A percentile compares a stretch with the other conserved stretches of the same genome.
phyloP scores from a whole-genome alignment of 495 filamentous ascomycete genomes.

The Lindgomyces ingoldianus region DNA sequence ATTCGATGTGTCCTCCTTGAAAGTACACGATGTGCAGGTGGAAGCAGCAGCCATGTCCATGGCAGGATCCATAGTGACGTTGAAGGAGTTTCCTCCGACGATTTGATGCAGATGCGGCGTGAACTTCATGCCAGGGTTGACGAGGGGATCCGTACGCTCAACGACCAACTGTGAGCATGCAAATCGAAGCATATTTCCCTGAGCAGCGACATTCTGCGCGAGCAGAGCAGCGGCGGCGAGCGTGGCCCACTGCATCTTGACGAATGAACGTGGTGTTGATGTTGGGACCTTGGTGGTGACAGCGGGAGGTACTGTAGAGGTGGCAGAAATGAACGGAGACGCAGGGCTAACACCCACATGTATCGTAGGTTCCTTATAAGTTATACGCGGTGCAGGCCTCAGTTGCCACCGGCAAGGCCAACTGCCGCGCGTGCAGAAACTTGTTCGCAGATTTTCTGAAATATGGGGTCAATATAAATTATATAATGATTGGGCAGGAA shows the following conservation, averaged over 20 bases:
- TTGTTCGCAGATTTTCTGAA: conserved; percentile 24
- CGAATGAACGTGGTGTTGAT: conserved; percentile 21
- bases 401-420: conserved; percentile 18
- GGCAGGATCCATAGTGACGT: conserved; percentile 40
- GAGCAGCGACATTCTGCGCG: conserved; percentile 51
- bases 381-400: conserved; percentile 6
- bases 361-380: conserved; percentile 29
- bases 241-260: conserved; percentile 55
- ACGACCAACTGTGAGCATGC: conserved; percentile 60
- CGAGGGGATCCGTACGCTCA: conserved; percentile 35
- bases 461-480: conserved; percentile 34
- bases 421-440: conserved; percentile 29
- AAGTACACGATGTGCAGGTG: conserved; percentile 35
- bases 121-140: conserved; percentile 38
- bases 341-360: neutral
- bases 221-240: conserved; percentile 54
- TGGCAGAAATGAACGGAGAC: conserved; percentile 24
- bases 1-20: conserved; percentile 35
- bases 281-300: conserved; percentile 4
- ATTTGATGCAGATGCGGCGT: conserved; percentile 38
- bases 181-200: conserved; percentile 56
- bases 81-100: conserved; percentile 36
- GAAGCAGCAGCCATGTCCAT: conserved; percentile 30
- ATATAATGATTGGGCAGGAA: conserved; percentile 28
- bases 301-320: neutral